Base-by-base conservation (phyloP, 1,284 basidiomycete species). In the Cryptococcus sp. region DNA sequence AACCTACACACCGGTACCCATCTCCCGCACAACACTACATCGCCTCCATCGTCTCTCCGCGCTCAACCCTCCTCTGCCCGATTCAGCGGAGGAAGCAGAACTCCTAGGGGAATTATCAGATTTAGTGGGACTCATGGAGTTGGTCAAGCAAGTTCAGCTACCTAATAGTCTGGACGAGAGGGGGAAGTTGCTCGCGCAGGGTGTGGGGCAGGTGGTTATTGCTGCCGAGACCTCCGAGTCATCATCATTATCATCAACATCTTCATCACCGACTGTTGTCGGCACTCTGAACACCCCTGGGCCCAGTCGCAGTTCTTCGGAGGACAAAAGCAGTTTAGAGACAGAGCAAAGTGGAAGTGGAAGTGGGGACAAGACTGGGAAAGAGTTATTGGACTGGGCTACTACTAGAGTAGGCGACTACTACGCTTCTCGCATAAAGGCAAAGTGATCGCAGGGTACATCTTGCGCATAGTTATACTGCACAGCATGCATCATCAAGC, bases 61-160 rank as follows among this genome's bases (percentile, higher is more conserved):
- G 1, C 57, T 73, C 3, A 59, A 66, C 31, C 69, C 72, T 5
- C 72, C 72, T 0, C n/a, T 44, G 3, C 17, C 42, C 5, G 68
- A 62, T 8, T 66, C 62, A 7, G n/a, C 20, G n/a, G 72, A 71
- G 50, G 70, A 73, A 54, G 17, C 39, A 13, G 39, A 57, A 19
- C 53, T 73, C 10, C 54, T 70, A 3, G 42, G 50, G 0, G 72
- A 62, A 17, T 45, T 73, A 41, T 51, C 50, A 19, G 66, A 60
- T n/a, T 55, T 73, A 45, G 46, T 73, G 5, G 60, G 61, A 1
- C 47, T 73, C 8, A 73, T 72, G 72, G 70, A 73, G 7, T 42
- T 61, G 16, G 70, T 73, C 47, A 67, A 72, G 42, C 51, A 51
- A 3, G 69, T 73, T 3, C 49, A 67, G 38, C 46, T 73, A 25